Conservation (phyloP, 129 eudicot species). For the Flaveria robusta region DNA sequence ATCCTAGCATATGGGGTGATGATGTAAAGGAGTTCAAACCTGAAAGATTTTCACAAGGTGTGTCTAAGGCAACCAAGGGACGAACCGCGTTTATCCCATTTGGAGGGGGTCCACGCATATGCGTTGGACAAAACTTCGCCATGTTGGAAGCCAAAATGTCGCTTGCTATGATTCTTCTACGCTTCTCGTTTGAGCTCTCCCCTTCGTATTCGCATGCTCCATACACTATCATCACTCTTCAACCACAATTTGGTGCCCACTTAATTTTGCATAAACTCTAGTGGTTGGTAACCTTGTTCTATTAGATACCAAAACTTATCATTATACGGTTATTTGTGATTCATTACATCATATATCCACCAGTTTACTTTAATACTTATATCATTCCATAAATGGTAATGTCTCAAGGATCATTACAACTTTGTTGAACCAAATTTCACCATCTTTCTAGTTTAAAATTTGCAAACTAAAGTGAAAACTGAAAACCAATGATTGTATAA, state of each 20-base stretch:
- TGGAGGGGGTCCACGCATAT: conserved; percentile 34
- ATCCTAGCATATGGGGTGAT: conserved; percentile 30
- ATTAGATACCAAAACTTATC: neutral
- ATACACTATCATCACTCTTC: conserved; percentile 27
- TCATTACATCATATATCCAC: no score
- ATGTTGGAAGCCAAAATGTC: conserved; percentile 45
- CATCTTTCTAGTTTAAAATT: neutral
- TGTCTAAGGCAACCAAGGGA: conserved; percentile 25
- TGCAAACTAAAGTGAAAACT: no score
- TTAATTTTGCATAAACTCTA: conserved; percentile 30
- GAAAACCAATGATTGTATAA: no score
- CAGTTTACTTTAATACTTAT: no score
- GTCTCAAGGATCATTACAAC: neutral
- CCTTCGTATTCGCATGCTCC: conserved; percentile 47
- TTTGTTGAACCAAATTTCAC: neutral
- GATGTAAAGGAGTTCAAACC: conserved; percentile 38
- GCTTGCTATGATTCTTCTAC: conserved; percentile 30
- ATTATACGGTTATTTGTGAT: no score
- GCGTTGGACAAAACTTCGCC: conserved; percentile 32
- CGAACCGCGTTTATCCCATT: conserved; percentile 25
- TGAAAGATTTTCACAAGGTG: conserved; percentile 30
- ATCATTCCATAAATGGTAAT: neutral
- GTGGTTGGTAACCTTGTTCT: neutral
- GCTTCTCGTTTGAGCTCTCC: conserved; percentile 38
- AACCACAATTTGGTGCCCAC: conserved; percentile 39